phyloP scores from a whole-genome alignment of 148 eudicot genomes.

The Diospyros kaki region DNA sequence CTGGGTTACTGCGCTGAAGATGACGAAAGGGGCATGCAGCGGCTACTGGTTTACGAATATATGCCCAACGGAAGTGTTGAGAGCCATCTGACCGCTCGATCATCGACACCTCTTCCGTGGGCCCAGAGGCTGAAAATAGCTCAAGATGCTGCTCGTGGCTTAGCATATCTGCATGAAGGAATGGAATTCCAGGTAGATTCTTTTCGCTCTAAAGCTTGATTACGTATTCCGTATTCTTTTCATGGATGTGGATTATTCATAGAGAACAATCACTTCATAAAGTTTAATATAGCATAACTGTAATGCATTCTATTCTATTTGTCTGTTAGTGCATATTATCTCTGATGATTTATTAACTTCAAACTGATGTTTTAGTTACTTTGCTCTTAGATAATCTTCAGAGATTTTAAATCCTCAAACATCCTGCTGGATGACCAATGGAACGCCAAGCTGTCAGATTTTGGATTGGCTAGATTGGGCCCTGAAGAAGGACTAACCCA shows the following conservation, averaged over 20 bases:
- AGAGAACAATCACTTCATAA: background rate
- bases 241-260: background rate
- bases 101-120: conserved; percentile 68
- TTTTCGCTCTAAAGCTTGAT: background rate
- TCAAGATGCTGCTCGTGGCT: conserved; percentile 89
- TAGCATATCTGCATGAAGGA: conserved; percentile 83
- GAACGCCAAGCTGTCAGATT: conserved; percentile 79
- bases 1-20: conserved; percentile 94
- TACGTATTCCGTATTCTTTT: background rate
- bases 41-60: conserved; percentile 84
- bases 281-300: background rate
- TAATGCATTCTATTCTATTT: background rate
- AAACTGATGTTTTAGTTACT: conserved; percentile 1
- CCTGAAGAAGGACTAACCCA: conserved; percentile 72
- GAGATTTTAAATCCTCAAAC: conserved; percentile 80
- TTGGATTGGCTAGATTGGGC: conserved; percentile 81
- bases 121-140: conserved; percentile 77
- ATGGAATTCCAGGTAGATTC: conserved; percentile 84
- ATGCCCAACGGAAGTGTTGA: conserved; percentile 92
- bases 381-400: conserved; percentile 52
- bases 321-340: background rate
- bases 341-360: background rate
- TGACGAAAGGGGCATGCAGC: conserved; percentile 94
- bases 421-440: conserved; percentile 68
- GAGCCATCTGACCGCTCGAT: conserved; percentile 63